Evolutionary conservation across 345 rosid genomes (phyloP), one percentile per base, ranked within the genome.

Genomic region (Gossypium bickii): DNA sequence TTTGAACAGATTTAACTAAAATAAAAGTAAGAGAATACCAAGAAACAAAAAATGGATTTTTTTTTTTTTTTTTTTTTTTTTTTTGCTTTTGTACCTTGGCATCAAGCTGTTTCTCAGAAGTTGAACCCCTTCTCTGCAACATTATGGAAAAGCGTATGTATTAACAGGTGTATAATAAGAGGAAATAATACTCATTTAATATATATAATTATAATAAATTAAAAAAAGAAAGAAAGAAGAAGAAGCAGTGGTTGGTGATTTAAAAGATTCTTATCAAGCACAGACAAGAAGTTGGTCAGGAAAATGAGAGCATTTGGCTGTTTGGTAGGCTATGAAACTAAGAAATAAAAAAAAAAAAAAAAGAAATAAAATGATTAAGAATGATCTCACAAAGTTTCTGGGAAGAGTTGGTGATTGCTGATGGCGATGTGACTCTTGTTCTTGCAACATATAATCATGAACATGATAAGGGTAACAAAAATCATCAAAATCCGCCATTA

Each of bases 81-180:
- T 80, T 69, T 53, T 29, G 52, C 49, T 80, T 69, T 53, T 41
- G 44, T 74, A 93, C 99, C 99, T 95, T 95, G 47, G 99, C 96
- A 82, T 95, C 99, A 76, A 88, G 94, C 17, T 77, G 96, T 79
- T 85, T 93, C 58, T 89, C 98, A 61, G 98, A 91, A 77, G 90
- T 82, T 78, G 90, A 85, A 74, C 87, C 95, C 75, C 88, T 93
- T 85, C 92, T 90, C 99, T 91, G 93, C 85, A 79, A 56, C 78
- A 80, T 83, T 74, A 25, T 15, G 2, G 25, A 74, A 76, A 78
- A 20, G 57, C 7, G 55, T 12, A 71, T 5, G 61, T 43, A n/a
- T 70, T 38, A 77, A 41, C n/a, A 51, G 34, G 0, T n/a, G 9
- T 49, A 61, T 10, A 38, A 51, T 22, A 29, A 29, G 49, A 15